Evolutionary conservation across 331 rosid species (phyloP).

Genomic region (Phaseolus coccineus): DNA sequence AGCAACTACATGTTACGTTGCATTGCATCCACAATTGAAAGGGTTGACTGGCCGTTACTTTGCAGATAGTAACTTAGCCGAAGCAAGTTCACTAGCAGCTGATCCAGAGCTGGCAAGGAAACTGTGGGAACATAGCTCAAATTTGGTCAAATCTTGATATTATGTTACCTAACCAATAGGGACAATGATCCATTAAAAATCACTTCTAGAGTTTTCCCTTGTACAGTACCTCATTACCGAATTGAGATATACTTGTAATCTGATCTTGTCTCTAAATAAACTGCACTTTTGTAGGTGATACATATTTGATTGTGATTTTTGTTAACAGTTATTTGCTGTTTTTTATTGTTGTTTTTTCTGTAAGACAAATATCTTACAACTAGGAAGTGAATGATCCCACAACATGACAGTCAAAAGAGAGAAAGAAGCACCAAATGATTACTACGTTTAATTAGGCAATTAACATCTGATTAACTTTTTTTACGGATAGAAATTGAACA

Average conservation of each 20-base stretch:
- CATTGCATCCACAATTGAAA: conserved; percentile 61
- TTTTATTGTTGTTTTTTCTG: background rate
- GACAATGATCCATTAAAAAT: conserved; percentile 1
- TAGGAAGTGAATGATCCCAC: background rate
- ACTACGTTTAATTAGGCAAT: background rate
- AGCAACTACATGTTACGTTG: conserved; percentile 65
- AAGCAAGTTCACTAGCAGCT: conserved; percentile 58
- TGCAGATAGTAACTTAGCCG: conserved; percentile 56
- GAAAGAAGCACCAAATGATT: background rate
- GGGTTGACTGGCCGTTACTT: conserved; percentile 60
- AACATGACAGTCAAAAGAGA: conserved; percentile 4
- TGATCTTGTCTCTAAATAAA: background rate
- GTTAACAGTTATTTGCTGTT: background rate
- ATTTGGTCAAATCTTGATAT: conserved; percentile 39
- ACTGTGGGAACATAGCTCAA: conserved; percentile 63
- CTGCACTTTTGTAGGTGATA: background rate
- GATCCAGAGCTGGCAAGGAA: conserved; percentile 59
- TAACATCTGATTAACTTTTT: background rate
- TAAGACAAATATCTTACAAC: background rate
- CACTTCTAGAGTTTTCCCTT: background rate
- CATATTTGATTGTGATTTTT: conserved; percentile 8
- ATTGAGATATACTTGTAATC: background rate
- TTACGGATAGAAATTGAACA: too few relatives aligned
- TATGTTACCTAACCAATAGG: background rate
- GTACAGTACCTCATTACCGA: background rate